Conservation (phyloP, 1,139 yeast species). For the Scheffersomyces segobiensis region DNA sequence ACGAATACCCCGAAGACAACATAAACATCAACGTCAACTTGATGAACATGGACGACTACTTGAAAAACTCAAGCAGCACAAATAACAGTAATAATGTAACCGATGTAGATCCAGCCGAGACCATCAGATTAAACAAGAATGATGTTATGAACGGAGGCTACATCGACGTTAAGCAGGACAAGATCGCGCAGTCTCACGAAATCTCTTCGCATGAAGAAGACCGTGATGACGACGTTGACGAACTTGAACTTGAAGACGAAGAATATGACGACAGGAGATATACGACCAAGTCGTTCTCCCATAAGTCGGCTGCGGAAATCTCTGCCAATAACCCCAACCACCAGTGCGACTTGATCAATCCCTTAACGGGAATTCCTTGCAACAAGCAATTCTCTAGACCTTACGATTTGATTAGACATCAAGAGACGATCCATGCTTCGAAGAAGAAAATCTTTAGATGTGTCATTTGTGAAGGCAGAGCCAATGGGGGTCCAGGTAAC, state of each 20-base stretch:
- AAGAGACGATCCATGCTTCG: conserved; percentile 51
- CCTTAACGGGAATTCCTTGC: conserved; percentile 48
- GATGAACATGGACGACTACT: conserved; percentile 18
- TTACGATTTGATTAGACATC: conserved; percentile 50
- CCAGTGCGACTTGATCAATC: conserved; percentile 56
- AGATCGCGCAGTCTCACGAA: conserved; percentile 1
- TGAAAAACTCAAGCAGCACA: conserved; percentile 6
- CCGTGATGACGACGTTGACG: conserved; percentile 3
- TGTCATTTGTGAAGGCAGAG: conserved; percentile 51
- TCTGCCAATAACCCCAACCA: conserved; percentile 34
- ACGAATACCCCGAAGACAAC: conserved; percentile 7
- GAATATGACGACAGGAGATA: not conserved
- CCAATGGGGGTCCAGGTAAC: conserved; percentile 54
- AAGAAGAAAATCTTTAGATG: conserved; percentile 51
- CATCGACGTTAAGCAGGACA: conserved; percentile 8
- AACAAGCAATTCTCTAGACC: conserved; percentile 50
- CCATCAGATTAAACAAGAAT: conserved; percentile 6
- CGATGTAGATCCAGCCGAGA: not conserved
- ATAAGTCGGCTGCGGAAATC: conserved; percentile 15
- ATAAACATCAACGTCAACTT: conserved; percentile 9
- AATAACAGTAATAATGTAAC: conserved; percentile 5
- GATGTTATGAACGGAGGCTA: conserved; percentile 13
- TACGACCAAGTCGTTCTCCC: not conserved
- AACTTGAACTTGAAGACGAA: not conserved
- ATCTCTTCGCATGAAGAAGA: conserved; percentile 5